Evolutionary conservation across 768 basidiomycete species (phyloP), one percentile per base, ranked within the genome.

Genomic region (Lyophyllum semitale): DNA sequence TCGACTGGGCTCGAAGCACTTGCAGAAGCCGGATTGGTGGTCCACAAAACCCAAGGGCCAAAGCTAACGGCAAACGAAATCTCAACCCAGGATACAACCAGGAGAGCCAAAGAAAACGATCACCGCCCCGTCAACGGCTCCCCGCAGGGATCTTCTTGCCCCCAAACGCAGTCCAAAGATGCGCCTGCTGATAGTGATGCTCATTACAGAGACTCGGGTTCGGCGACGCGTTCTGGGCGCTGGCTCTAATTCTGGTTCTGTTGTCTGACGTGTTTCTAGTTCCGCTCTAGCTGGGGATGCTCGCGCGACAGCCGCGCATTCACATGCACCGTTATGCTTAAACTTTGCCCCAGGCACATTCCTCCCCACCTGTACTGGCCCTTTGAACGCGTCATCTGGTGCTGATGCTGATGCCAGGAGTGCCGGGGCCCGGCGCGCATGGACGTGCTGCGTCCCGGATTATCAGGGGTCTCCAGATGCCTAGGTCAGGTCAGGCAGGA

Each of bases 161-260:
- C 18, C 45, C 51, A 35, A 53, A 53, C 29, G 20, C 32, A 11
- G n/a, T 26, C 47, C 78, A 73, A 52, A 76, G 66, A 58, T 80
- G 79, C 33, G 71, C 68, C 44, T 71, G 70, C 40, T 67, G 66
- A 44, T 70, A 66, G 50, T 68, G 58, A 27, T 67, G 37, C 35
- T 8, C 15, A 37, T 37, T 37, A 37, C 15, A 25, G 26, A 45
- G 8, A 29, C 44, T 44, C n/a, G 47, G 51, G 13, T 42, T 45
- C 35, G 42, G 37, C 41, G 47, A 51, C 50, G 2, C 50, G n/a
- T n/a, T 38, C 48, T 57, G 51, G 23, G 53, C 49, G 47, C 46
- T 15, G 58, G 54, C 35, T 26, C 44, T 42, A 35, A 7, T 37
- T 6, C 44, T 42, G 58, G 25, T 33, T 18, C 50, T 35, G n/a